Conservation (phyloP, 2,329 filamentous ascomycete genomes). For the Pestalotiopsis sp. region DNA sequence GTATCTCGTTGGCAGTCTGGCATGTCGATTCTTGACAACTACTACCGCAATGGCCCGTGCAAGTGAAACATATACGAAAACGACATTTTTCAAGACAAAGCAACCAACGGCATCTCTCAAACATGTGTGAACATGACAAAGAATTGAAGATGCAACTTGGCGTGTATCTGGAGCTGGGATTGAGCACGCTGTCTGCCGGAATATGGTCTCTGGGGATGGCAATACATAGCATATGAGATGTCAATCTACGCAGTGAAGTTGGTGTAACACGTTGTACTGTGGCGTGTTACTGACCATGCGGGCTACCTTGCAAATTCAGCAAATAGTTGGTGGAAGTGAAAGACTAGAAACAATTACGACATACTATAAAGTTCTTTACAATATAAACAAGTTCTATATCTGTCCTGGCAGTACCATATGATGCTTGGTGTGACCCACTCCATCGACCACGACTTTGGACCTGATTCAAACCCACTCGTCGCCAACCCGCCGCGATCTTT, state of each 20-base stretch:
- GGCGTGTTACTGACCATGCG: no score
- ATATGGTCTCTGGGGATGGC: background rate
- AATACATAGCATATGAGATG: no score
- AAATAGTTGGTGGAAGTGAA: no score
- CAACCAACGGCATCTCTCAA: background rate
- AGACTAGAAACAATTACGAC: no score
- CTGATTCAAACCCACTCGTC: background rate
- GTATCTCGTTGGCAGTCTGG: background rate
- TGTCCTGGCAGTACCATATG: background rate
- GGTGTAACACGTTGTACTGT: no score
- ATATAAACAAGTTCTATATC: background rate
- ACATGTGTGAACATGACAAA: background rate
- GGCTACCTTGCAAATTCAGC: no score
- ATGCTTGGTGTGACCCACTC: background rate
- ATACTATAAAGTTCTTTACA: no score
- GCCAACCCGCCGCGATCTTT: background rate
- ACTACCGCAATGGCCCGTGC: background rate
- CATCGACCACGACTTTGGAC: background rate
- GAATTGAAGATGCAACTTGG: background rate
- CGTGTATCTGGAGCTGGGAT: background rate
- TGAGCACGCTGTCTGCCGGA: background rate
- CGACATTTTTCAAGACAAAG: conserved; percentile 1
- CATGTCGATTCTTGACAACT: background rate
- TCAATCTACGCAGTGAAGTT: no score
- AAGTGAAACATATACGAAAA: conserved; percentile 3